Conservation (phyloP, 192 early-diverging fungal species). For the Blastocladiella britannica region DNA sequence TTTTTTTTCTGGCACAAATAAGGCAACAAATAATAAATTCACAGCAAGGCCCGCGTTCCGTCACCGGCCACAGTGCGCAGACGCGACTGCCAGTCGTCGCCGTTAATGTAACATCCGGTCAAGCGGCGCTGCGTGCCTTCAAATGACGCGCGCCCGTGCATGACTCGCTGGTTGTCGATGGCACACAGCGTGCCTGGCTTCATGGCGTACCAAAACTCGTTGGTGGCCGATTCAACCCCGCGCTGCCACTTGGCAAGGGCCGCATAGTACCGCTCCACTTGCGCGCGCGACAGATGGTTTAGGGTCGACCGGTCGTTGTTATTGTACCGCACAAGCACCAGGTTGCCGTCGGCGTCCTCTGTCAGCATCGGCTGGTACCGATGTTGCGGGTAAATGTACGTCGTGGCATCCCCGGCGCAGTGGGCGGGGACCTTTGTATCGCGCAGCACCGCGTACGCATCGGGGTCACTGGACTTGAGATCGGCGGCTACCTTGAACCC, state of each 20-base stretch:
- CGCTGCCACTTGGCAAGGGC: constrained; percentile 47
- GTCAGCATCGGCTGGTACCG: constrained; percentile 39
- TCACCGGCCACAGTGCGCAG: background rate
- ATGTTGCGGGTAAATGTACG: constrained; percentile 39
- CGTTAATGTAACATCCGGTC: constrained; percentile 45
- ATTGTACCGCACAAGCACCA: constrained; percentile 60
- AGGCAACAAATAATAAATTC: too few species aligned
- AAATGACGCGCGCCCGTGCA: constrained; percentile 56
- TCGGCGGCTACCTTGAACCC: constrained; percentile 48
- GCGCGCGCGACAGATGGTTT: constrained; percentile 14
- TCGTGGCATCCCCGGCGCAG: constrained; percentile 46
- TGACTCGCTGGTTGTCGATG: constrained; percentile 62
- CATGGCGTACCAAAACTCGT: constrained; percentile 44
- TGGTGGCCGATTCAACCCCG: constrained; percentile 25
- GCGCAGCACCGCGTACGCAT: constrained; percentile 40
- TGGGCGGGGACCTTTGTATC: constrained; percentile 38
- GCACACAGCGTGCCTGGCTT: constrained; percentile 46
- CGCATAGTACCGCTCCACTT: constrained; percentile 41
- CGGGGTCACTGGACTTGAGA: constrained; percentile 28
- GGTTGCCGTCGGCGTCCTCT: constrained; percentile 25
- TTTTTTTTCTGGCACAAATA: too few species aligned
- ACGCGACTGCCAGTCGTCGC: constrained; percentile 47
- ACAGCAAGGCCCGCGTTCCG: too few species aligned
- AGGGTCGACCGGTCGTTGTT: constrained; percentile 59
- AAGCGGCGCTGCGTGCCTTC: constrained; percentile 48